Base-by-base conservation (phyloP, 2,329 filamentous ascomycete species). In the Tolypocladium amazonense region DNA sequence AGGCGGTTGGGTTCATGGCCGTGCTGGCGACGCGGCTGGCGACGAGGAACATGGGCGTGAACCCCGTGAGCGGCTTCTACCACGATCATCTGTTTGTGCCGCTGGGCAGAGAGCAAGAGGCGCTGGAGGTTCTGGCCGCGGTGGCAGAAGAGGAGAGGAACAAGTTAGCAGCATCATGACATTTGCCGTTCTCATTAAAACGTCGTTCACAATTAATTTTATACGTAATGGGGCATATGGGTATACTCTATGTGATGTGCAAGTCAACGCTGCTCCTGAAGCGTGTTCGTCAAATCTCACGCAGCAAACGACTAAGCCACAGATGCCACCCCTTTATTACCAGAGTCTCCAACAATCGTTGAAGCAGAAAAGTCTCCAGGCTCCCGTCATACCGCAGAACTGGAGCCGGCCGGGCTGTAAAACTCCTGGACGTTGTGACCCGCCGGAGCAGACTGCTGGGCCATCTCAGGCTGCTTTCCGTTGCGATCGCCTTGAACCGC, bases 11-110 rank as follows among this genome's bases (percentile, higher is more conserved):
- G 0, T 78, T 84, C 66, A 78, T 83, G 70, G 79, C 80, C 15
- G 73, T 75, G 0, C 70, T 84, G 7, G 73, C 78, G 1, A 72
- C 72, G 6, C 68, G 70, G 23, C 63, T 83, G 41, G 75, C 78
- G 0, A 68, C 70, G 1, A 64, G 61, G 0, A 67, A 68, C 0
- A 76, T 82, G 58, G 77, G 77, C 1, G 75, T 76, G 5, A 84
- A 83, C 65, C 78, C 79, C 0, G 78, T 83, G 0, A 80, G 78
- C 64, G 80, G 75, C 0, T 84, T 76, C 60, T 83, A 75, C 63
- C 80, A 83, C 64, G 81, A 84, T 64, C 79, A 83, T 66, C 60
- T 82, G 9, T 81, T 80, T 65, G 75, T 82, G n/a, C 78, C 78
- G 0, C 65, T 71, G 27, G 79, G 73, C 0, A 73, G 69, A 52